Evolutionary conservation across 768 basidiomycete genomes (phyloP), one percentile per base, ranked within the genome.

Genomic region (Coprinopsis cinerea): DNA sequence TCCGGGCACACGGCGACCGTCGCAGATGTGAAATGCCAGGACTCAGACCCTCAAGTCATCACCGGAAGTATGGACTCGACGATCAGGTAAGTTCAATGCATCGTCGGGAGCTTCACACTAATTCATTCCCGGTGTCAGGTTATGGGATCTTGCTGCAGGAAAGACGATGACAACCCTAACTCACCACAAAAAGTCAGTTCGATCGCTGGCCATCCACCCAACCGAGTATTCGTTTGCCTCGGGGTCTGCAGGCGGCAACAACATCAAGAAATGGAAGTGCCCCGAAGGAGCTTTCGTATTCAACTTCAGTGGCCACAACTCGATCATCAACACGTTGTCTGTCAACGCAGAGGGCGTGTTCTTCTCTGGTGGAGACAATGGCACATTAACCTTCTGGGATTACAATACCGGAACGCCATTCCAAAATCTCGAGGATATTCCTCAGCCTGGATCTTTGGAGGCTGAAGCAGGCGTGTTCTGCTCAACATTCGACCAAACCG

Each of bases 191-290:
- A 99, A 99, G 67, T 92, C 89, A 13, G 92, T 99, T 1, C 84
- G 96, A 50, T 83, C 95, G 0, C 76, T 99, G 42, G 88, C 95
- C 3, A 84, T 99, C 48, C 94, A 97, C 63, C 95, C 95, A 1
- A 92, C 90, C 3, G 96, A 98, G 60, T 98, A 93, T 72, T 88
- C 87, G 26, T 99, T 99, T 61, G 96, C 93, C 1, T 88, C 86
- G 2, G 96, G 89, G 43, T 93, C 91, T 22, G 89, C 95, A 0
- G 96, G 96, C n/a, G 96, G 94, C 0, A 97, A 97, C 73, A 98
- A 98, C 66, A 97, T 99, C 72, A 99, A 99, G 64, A 98, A 98
- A 66, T 99, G 95, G 95, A 96, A 95, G 60, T 97, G 92, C 59
- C 96, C 96, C 4, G 92, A 97, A 55, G 96, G 96, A 40, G 66